phyloP scores from a whole-genome alignment of 768 basidiomycete species.

The Flagelloscypha sp. region DNA sequence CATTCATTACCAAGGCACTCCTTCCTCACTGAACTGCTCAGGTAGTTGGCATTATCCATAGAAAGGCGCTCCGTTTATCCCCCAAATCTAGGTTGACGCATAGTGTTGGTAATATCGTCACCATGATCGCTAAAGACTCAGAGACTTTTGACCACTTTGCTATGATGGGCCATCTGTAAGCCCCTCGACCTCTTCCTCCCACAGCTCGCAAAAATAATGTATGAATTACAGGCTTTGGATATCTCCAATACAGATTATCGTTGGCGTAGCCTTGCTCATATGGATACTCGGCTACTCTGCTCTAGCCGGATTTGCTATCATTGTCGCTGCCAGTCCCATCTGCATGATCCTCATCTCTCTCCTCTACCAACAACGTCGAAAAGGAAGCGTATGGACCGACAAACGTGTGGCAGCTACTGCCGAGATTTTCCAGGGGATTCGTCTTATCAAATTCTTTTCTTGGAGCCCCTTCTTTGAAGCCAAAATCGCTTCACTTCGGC shows the following conservation, averaged over 20 bases:
- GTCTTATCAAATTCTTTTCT: slow-evolving; percentile 56
- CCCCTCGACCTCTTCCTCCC: slow-evolving; percentile 55
- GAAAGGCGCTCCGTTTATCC: slow-evolving; percentile 63
- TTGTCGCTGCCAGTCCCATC: slow-evolving; percentile 53
- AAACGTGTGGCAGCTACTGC: slow-evolving; percentile 54
- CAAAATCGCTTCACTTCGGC: slow-evolving; percentile 31
- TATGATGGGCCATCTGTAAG: slow-evolving; percentile 28
- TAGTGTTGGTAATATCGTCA: slow-evolving; percentile 59
- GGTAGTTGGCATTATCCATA: slow-evolving; percentile 31
- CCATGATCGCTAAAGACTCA: slow-evolving; percentile 59
- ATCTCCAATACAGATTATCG: slow-evolving; percentile 49
- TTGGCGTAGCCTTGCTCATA: slow-evolving; percentile 56
- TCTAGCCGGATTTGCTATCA: slow-evolving; percentile 52
- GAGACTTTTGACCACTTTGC: slow-evolving; percentile 31
- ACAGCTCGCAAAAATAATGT: slow-evolving; percentile 60
- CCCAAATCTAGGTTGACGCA: slow-evolving; percentile 49
- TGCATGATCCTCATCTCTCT: slow-evolving; percentile 44
- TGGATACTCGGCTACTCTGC: slow-evolving; percentile 64
- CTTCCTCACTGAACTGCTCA: no score
- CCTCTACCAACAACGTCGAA: slow-evolving; percentile 45
- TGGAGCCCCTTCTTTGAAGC: slow-evolving; percentile 47
- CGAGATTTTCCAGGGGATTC: slow-evolving; percentile 64
- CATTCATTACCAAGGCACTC: no score
- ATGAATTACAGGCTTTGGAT: slow-evolving; percentile 41
- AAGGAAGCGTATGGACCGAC: slow-evolving; percentile 60